Evolutionary conservation across 2,329 filamentous ascomycete genomes (phyloP).

Genomic region (Aspergillus sp.): DNA sequence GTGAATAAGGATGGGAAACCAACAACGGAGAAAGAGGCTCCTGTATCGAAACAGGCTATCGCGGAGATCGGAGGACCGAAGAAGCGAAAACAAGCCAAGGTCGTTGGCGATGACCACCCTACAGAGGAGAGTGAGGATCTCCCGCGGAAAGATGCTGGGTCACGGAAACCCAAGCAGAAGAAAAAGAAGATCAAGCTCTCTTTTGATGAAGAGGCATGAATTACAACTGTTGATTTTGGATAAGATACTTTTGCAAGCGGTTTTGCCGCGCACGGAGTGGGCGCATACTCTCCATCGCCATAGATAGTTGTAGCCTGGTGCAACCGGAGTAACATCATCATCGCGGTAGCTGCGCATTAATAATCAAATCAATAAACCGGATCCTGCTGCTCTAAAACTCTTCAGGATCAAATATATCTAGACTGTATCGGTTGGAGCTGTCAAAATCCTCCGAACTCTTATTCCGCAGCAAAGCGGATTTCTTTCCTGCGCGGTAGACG

Average conservation of each 20-base stretch:
- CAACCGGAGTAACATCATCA: background rate
- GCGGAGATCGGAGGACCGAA: constrained; percentile 40
- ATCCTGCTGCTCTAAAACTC: background rate
- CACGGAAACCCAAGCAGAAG: constrained; percentile 37
- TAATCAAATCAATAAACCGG: constrained; percentile 3
- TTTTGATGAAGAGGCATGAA: constrained; percentile 34
- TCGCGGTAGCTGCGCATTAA: constrained; percentile 1
- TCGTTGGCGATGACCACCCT: constrained; percentile 35
- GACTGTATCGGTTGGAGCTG: background rate
- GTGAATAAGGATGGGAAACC: constrained; percentile 12
- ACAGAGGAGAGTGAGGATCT: constrained; percentile 19
- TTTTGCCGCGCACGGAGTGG: background rate
- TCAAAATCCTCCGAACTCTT: background rate
- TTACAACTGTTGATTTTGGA: background rate
- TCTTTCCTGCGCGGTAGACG: constrained; percentile 5
- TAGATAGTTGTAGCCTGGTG: background rate
- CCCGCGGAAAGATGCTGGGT: constrained; percentile 19
- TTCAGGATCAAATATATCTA: background rate
- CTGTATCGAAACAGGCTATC: constrained; percentile 32
- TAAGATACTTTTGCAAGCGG: background rate
- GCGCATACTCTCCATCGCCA: background rate
- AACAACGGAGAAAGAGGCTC: constrained; percentile 12
- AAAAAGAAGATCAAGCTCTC: constrained; percentile 48
- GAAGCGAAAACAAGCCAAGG: constrained; percentile 42
- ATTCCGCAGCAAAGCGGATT: constrained; percentile 1